phyloP scores from a whole-genome alignment of 2,329 filamentous ascomycete genomes.

The Pestalotiopsis fici region DNA sequence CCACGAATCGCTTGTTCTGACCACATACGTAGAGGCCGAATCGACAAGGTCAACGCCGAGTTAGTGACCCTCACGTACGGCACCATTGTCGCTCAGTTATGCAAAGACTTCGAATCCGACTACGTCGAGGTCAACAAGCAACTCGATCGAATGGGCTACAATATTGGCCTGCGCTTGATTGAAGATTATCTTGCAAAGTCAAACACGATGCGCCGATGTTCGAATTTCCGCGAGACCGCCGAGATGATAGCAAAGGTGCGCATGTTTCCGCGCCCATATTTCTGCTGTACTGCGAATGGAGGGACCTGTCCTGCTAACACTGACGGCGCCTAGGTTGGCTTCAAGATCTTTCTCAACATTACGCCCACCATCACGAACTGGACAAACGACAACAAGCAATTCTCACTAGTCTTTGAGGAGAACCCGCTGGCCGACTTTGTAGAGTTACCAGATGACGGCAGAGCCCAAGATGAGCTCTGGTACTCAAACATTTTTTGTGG shows the following conservation, averaged over 20 bases:
- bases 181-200: conserved; percentile 98
- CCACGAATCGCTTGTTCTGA: not conserved
- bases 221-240: conserved; percentile 92
- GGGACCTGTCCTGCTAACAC: not conserved
- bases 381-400: conserved; percentile 94
- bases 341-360: conserved; percentile 98
- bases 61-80: conserved; percentile 96
- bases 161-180: conserved; percentile 92
- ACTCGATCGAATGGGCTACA: conserved; percentile 98
- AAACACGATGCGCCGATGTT: conserved; percentile 82
- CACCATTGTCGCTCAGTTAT: conserved; percentile 94
- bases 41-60: conserved; percentile 98
- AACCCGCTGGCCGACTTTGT: conserved; percentile 98
- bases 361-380: conserved; percentile 92
- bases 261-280: not conserved
- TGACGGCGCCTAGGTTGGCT: conserved; percentile 71
- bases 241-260: conserved; percentile 91
- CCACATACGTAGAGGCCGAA: conserved; percentile 67
- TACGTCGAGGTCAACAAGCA: conserved; percentile 97
- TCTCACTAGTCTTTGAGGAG: conserved; percentile 94
- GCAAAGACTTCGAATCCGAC: conserved; percentile 93
- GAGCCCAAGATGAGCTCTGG: conserved; percentile 96
- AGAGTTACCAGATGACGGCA: conserved; percentile 91
- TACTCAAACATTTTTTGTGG: conserved; percentile 98
- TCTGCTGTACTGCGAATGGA: not conserved